These are phyloP conservation scores for Lentinula edodes DNA, from an alignment of 768 basidiomycete genomes.

Conservation along the genomic window DNA sequence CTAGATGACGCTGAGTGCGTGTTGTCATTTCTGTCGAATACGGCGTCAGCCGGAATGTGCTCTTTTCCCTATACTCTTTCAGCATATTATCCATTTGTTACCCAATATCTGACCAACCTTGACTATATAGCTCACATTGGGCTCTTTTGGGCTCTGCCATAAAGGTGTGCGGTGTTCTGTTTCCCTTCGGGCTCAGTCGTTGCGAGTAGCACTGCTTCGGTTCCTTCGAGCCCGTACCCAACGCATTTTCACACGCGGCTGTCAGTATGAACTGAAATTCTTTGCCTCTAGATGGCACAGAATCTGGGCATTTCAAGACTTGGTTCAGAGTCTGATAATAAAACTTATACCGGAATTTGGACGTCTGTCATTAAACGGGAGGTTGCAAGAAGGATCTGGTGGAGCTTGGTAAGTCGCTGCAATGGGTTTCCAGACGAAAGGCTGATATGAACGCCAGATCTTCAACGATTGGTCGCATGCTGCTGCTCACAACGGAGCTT, in stretches of 20 bases:
- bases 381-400: conserved; percentile 20
- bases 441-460: conserved; percentile 10
- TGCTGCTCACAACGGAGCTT: conserved; percentile 20
- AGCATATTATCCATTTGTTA: not conserved
- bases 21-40: not conserved
- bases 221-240: not conserved
- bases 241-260: not conserved
- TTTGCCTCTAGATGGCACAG: conserved; percentile 16
- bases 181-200: not conserved
- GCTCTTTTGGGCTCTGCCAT: conserved; percentile 20
- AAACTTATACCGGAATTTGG: conserved; percentile 17
- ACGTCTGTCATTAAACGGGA: conserved; percentile 20
- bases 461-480: conserved; percentile 23
- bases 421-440: not conserved
- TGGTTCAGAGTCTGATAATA: conserved; percentile 17
- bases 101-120: not conserved
- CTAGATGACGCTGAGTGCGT: conserved; percentile 21
- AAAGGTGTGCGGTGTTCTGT: conserved; percentile 12
- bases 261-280: not conserved
- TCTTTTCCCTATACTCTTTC: not conserved
- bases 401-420: conserved; percentile 15
- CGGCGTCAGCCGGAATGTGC: not conserved
- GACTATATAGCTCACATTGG: conserved; percentile 17
- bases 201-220: not conserved
- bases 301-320: conserved; percentile 22